Conservation (phyloP, 208 protist species). For the Strigomonas oncopelti region DNA sequence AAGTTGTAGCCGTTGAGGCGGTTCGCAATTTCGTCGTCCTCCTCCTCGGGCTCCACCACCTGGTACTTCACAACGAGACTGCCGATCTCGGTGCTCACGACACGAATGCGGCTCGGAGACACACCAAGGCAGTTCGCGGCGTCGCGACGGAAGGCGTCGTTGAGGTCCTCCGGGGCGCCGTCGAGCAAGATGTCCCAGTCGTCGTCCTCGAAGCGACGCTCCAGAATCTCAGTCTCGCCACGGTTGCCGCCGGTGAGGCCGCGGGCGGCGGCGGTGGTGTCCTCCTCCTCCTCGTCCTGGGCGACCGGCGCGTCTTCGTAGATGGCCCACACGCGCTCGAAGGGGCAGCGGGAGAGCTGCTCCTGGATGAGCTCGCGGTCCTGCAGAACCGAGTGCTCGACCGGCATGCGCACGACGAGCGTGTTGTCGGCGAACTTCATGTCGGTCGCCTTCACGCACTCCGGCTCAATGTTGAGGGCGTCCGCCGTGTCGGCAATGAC, state of each 20-base stretch:
- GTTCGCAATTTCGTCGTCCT: conserved; percentile 24
- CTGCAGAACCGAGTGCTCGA: conserved; percentile 31
- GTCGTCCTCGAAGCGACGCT: conserved; percentile 50
- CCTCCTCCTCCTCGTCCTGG: conserved; percentile 8
- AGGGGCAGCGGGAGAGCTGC: conserved; percentile 40
- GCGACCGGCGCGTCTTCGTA: conserved; percentile 25
- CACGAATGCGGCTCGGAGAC: conserved; percentile 18
- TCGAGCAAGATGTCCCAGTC: conserved; percentile 37
- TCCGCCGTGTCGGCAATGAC: conserved; percentile 26
- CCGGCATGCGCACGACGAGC: conserved; percentile 24
- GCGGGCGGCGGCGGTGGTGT: conserved; percentile 17
- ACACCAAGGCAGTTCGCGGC: conserved; percentile 33
- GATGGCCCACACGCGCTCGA: conserved; percentile 51
- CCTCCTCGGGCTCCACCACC: conserved; percentile 21
- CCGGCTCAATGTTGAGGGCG: conserved; percentile 18
- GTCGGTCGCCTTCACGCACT: conserved; percentile 25
- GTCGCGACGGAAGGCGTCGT: conserved; percentile 23
- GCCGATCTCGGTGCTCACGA: conserved; percentile 18
- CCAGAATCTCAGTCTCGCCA: conserved; percentile 39
- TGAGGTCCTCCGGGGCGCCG: conserved; percentile 15
- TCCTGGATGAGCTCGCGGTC: conserved; percentile 40
- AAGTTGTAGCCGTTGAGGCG: conserved; percentile 39
- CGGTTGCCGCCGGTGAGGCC: conserved; percentile 17
- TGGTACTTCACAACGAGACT: conserved; percentile 32
- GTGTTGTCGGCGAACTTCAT: conserved; percentile 23